Conservation (phyloP, 2,329 filamentous ascomycete genomes). For the Herpotrichia juniperi region DNA sequence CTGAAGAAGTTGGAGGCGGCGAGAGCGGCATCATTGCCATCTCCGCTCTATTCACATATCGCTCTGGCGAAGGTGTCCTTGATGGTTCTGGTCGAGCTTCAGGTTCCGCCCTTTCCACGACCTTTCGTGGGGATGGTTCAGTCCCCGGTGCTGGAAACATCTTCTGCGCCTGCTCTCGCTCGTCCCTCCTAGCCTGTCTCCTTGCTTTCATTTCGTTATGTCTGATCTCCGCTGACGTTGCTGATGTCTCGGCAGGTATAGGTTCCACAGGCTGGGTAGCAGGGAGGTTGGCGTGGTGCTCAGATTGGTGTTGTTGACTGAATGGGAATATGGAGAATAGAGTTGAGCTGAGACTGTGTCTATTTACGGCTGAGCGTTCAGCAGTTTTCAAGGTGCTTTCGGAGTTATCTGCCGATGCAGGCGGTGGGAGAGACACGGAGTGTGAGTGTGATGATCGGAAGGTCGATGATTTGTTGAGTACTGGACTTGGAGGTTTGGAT, state of each 20-base stretch:
- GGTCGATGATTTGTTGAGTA: not conserved
- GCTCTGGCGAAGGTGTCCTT: not conserved
- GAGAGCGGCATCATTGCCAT: conserved; percentile 42
- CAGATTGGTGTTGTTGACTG: conserved; percentile 37
- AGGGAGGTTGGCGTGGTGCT: conserved; percentile 36
- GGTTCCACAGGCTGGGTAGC: conserved; percentile 25
- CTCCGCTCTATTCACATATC: conserved; percentile 22
- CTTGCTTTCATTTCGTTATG: not conserved
- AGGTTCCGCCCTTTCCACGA: conserved; percentile 11
- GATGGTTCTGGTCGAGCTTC: conserved; percentile 13
- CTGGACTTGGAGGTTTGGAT: conserved; percentile 30
- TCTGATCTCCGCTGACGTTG: not conserved
- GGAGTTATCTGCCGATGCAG: conserved; percentile 12
- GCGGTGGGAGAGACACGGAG: conserved; percentile 34
- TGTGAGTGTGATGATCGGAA: conserved; percentile 31
- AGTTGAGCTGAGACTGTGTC: conserved; percentile 41
- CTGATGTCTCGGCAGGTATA: not conserved
- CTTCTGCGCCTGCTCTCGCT: conserved; percentile 6
- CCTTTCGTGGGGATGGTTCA: conserved; percentile 6
- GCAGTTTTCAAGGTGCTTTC: conserved; percentile 7
- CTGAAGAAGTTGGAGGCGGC: conserved; percentile 19
- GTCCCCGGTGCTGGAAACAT: not conserved
- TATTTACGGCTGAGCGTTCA: conserved; percentile 28
- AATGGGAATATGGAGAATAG: conserved; percentile 45
- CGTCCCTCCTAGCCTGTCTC: not conserved